Evolutionary conservation across 2,329 filamentous ascomycete species (phyloP).

Genomic region (Talaromyces sp.): DNA sequence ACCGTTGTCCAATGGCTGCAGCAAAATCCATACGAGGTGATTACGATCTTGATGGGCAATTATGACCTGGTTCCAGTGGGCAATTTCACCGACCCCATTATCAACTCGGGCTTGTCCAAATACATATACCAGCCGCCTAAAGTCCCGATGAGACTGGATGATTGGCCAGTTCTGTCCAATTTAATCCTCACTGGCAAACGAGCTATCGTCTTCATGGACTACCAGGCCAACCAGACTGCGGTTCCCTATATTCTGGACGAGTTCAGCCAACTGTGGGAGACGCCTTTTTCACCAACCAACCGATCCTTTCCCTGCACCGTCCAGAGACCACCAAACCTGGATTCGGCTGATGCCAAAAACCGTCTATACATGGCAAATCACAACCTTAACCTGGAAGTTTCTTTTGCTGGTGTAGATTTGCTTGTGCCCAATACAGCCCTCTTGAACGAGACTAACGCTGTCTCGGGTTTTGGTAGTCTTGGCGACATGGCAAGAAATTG

Average conservation of each 20-base stretch:
- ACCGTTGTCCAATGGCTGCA: constrained; percentile 68
- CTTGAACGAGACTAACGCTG: constrained; percentile 67
- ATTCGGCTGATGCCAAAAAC: constrained; percentile 47
- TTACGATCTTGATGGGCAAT: constrained; percentile 83
- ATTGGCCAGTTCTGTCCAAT: constrained; percentile 78
- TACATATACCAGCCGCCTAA: constrained; percentile 70
- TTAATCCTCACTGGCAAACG: constrained; percentile 69
- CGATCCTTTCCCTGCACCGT: constrained; percentile 69
- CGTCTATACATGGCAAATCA: constrained; percentile 82
- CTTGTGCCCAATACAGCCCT: constrained; percentile 67
- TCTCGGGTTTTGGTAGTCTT: constrained; percentile 60
- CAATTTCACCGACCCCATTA: constrained; percentile 63
- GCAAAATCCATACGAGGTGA: constrained; percentile 74
- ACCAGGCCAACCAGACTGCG: constrained; percentile 69
- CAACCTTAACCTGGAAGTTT: constrained; percentile 77
- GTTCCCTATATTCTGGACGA: constrained; percentile 84
- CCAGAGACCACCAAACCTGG: constrained; percentile 68
- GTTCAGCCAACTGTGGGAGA: constrained; percentile 87
- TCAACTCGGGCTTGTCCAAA: constrained; percentile 64
- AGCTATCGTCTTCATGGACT: constrained; percentile 78
- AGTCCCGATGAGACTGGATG: constrained; percentile 62
- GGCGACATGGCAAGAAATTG: constrained; percentile 62
- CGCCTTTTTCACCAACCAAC: constrained; percentile 70
- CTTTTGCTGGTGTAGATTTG: constrained; percentile 57
- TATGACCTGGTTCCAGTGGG: constrained; percentile 64